Percentiles rank a stretch among this genome's conserved stretches.
phyloP scores from a whole-genome alignment of 2,329 filamentous ascomycete species.

The Penicillium sp. region DNA sequence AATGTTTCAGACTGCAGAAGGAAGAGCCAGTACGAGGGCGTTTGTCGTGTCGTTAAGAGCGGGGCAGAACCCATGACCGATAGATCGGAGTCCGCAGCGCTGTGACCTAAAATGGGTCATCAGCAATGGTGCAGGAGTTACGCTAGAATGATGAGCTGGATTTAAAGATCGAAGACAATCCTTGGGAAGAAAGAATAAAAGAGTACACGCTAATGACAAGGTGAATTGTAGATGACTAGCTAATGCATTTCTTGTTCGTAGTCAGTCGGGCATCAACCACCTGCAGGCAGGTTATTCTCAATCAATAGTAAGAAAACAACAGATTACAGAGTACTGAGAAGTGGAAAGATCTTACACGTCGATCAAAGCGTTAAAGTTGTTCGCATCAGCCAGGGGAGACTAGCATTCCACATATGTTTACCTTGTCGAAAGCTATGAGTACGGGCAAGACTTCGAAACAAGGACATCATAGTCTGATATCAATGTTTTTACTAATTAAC shows the following conservation, averaged over 20 bases:
- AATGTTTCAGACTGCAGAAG: constrained; percentile 21
- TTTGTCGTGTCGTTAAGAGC: constrained; percentile 7
- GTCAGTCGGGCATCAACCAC: background rate
- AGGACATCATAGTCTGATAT: background rate
- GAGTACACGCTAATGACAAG: background rate
- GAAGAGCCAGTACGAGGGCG: constrained; percentile 7
- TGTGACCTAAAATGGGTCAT: constrained; percentile 8
- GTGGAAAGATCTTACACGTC: background rate
- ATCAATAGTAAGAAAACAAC: background rate
- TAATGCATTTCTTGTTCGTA: background rate
- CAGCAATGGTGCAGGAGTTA: constrained; percentile 5
- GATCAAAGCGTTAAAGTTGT: background rate
- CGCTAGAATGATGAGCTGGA: background rate
- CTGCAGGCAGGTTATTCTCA: background rate
- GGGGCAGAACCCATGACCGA: constrained; percentile 22
- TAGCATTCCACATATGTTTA: background rate
- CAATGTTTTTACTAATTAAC: background rate
- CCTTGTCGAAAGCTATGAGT: background rate
- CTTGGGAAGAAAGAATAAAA: background rate
- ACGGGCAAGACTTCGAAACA: background rate
- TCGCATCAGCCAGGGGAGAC: background rate
- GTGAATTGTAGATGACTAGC: background rate
- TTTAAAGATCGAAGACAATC: background rate
- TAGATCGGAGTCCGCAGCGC: constrained; percentile 12
- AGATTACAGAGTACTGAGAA: no score